Evolutionary conservation across 495 filamentous ascomycete species (phyloP), one percentile per base, ranked within the genome.

Genomic region (Achaetomiella virescens): DNA sequence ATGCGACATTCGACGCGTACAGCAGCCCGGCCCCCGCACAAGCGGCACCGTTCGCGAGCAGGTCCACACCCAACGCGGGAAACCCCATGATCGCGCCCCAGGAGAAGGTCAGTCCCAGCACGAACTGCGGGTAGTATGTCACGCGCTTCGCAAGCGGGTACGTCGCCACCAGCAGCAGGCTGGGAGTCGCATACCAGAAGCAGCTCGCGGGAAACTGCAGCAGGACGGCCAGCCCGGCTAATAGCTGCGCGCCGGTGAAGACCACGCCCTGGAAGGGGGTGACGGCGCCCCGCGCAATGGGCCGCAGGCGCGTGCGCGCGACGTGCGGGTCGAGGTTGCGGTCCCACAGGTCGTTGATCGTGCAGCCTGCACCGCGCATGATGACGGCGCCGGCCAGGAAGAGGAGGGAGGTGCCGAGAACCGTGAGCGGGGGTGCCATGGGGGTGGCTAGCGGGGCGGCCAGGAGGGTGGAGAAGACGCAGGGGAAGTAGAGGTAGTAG

Each of bases 71-170:
- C 36, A 98, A 72, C 17, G 93, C 92, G 0, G 93, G 95, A 59
- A 96, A 98, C 0, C 93, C 93, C 87, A 98, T 90, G 14, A 96
- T 84, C 4, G 95, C 92, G 17, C 93, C 93, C 93, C 93, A 98
- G 6, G 89, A 95, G 69, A 97, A 98, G 9, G 93, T 91, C 60
- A 97, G 72, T 0, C 93, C 93, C 12, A 98, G 77, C 11, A 97
- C 88, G 60, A 87, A 83, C 67, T 98, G 93, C 8, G 93, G 93
- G 64, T 97, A 98, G 69, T 97, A 80, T 20, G 92, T 98, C 33
- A 96, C 80, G 33, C 93, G 81, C 71, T 98, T 98, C 38, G 92
- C 91, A 14, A 97, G 79, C 14, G 93, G 93, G 67, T 98, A 98
- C 2, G 80, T 78, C 8, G 84, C 77, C 8, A 98, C 93, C 25